Percentiles rank a stretch among this genome's conserved stretches.
phyloP scores from a whole-genome alignment of 108 stramenopile genomes.

The Pseudonitzschia multiseries region DNA sequence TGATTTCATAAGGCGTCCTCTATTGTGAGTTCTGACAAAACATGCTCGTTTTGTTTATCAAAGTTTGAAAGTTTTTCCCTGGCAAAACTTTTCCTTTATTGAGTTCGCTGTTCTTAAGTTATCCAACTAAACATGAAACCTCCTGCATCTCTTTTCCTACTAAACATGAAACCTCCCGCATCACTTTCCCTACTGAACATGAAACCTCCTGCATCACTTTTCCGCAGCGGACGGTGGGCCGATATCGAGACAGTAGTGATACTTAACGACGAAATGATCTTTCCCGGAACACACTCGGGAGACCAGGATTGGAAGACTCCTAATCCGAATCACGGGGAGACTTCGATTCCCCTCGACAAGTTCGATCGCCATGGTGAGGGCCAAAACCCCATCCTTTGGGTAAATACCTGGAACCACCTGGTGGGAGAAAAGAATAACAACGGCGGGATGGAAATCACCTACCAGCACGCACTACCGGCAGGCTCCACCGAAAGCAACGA shows the following conservation, averaged over 20 bases:
- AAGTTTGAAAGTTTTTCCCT: no score
- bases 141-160: background rate
- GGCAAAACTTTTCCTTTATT: no score
- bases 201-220: background rate
- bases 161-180: background rate
- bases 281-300: background rate
- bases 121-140: background rate
- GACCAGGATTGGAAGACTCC: background rate
- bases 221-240: background rate
- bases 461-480: background rate
- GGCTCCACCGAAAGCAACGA: background rate
- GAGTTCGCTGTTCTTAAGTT: no score
- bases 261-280: background rate
- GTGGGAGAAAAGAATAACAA: constrained; percentile 13
- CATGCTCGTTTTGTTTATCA: no score
- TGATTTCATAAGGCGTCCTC: no score
- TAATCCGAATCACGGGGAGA: background rate
- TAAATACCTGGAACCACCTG: constrained; percentile 14
- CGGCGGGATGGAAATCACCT: constrained; percentile 4
- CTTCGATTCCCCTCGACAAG: background rate
- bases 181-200: background rate
- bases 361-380: background rate
- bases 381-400: background rate
- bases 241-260: background rate
- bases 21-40: no score